Evolutionary conservation across 176 grass and related monocot species (phyloP), one percentile per base, ranked within the genome.

Genomic region (Rhynchospora pubera): DNA sequence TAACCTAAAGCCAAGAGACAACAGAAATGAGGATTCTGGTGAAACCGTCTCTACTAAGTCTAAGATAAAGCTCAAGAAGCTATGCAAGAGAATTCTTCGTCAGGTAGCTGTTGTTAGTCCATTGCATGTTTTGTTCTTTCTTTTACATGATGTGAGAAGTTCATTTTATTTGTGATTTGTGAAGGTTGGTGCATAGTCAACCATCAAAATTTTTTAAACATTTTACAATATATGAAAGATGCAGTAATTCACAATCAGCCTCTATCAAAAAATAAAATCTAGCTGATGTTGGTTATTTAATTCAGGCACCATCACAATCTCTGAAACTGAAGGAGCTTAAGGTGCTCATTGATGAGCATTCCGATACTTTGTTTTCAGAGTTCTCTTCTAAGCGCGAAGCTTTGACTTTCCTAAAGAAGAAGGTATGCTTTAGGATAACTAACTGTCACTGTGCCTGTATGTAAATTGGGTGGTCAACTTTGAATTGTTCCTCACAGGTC

Each of bases 241-340:
- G 34, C 4, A 39, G 34, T 39, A 39, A 39, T 39, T 4, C 34
- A 39, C 34, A 39, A 39, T 39, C 34, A 39, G 34, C 34, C 34
- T 39, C 34, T 39, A 39, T 2, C 34, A 39, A 39, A 39, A 39
- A 39, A 0, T 2, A 39, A 39, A 3, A 39, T 39, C 34, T 32
- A 34, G n/a, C 82, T 62, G 34, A 42, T 86, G 23, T 85, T 65
- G 59, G 26, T 68, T 62, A 78, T 62, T 80, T 76, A 61, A 78
- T 85, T 11, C 82, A 98, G 96, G 84, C 85, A 6, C 91, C 96
- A 83, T 90, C 89, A 66, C 87, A 84, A 24, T 93, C 92, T 18
- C 83, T 98, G 89, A 93, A 94, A 80, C 61, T 98, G 85, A 98
- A 93, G 84, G 81, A 98, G 75, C 96, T 98, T 82, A 98, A 93